Base-by-base conservation (phyloP, 495 filamentous ascomycete genomes). In the Diplogelasinospora grovesii region DNA sequence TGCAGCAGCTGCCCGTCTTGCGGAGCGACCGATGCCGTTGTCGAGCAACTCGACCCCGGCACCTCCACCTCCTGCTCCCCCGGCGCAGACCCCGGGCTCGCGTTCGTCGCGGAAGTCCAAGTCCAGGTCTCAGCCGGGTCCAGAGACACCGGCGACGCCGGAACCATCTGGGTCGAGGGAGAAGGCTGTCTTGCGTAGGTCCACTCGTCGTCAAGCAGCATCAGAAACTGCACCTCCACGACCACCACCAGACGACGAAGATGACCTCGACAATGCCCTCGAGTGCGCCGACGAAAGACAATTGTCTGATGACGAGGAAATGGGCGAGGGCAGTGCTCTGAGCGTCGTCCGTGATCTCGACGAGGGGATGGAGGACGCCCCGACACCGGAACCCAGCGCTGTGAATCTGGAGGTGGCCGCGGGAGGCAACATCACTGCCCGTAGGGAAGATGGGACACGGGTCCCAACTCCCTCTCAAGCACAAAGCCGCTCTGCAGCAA, bases 241-340 rank as follows among this genome's bases (percentile, higher is more conserved):
- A 23, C 61, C 77, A 35, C 65, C 71, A 6, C 70, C 68, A 0
- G 70, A 74, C 22, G 76, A 78, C 2, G 75, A 76, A 2, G 73
- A 81, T 21, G 72, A 73, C 35, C 54, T 73, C 10, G 69, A 75
- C 34, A 69, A 80, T 45, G 78, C 84, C 0, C 63, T 99, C 3
- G 92, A 97, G 63, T 97, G 92, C 59, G 90, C 92, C 18, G 93
- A 97, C 62, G 92, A 97, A 63, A 81, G 82, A 55, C 86, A 86
- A 38, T 71, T 81, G 37, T 81, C 68, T 41, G 90, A 93, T 25
- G 87, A 89, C 34, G 80, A 84, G 21, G 85, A 90, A 7, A 70
- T 72, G 11, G 80, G 79, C 8, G 78, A 82, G 16, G 75, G 75
- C 22, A 75, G 76, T 40, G 79, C 79, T 32, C 68, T 95, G 22